Evolutionary conservation across 345 rosid species (phyloP), one percentile per base, ranked within the genome.

Genomic region (Pelargonium nanum): DNA sequence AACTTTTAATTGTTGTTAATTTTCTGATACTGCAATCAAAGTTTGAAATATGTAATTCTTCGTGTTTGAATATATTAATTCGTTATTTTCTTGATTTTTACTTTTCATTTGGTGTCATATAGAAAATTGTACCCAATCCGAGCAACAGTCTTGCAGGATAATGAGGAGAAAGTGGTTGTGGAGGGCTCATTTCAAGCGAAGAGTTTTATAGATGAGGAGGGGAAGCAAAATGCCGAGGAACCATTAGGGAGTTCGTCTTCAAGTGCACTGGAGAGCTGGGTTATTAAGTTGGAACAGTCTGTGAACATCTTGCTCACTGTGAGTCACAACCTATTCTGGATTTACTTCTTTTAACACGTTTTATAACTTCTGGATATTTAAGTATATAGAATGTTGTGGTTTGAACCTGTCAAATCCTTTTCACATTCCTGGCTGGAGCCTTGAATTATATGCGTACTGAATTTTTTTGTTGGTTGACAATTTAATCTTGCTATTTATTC

Each of bases 251-350:
- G 12, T 66, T 73, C 81, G n/a, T 53, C 86, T 4, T 34, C 73
- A 58, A 62, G 64, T 70, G 73, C 55, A 63, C 25, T 68, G 28
- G 89, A 80, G 68, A 53, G 58, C 44, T 83, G 77, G 87, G 44
- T 81, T 62, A 73, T 88, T 66, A 83, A 81, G 83, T 13, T 83
- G 59, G 95, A 88, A 64, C 87, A 81, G 67, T 74, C 84, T 65
- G 51, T 83, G 17, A 85, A 88, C 72, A 68, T 88, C 69, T 77
- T 88, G 64, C 89, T 85, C 58, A 83, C 90, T 59, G 92, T 82
- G 73, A 67, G 53, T 48, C 20, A 5, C 19, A 48, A 13, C 53
- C 15, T 48, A 9, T 48, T 17, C 19, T 48, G 15, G 20, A 48
- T 48, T 48, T 48, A 40, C 26, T 59, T 8, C 55, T 1, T 50